phyloP scores from a whole-genome alignment of 306 rosid species.

The Argentina anserina region DNA sequence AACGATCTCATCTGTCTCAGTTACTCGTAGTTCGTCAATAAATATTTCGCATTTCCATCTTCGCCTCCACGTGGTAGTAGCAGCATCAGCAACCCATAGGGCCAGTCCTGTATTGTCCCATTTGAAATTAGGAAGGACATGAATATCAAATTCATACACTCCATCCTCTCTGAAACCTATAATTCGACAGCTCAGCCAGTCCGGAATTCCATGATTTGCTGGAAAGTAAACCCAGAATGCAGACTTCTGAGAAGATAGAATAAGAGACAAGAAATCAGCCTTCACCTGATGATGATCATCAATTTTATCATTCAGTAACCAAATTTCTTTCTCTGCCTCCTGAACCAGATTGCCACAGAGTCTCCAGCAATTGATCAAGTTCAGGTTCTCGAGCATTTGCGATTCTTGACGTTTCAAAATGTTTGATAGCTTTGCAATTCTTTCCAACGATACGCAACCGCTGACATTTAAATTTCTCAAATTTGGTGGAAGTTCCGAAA shows the following conservation, averaged over 20 bases:
- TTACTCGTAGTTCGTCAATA: neutral
- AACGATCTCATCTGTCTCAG: too few species aligned
- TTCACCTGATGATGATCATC: neutral
- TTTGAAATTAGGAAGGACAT: neutral
- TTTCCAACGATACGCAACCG: neutral
- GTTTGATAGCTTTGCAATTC: neutral
- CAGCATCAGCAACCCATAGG: neutral
- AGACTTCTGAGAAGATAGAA: neutral
- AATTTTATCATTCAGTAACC: too few species aligned
- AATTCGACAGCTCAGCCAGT: neutral
- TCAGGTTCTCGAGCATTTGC: neutral
- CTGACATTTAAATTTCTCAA: fast-evolving
- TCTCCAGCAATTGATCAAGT: neutral
- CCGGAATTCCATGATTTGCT: neutral
- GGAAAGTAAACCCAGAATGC: neutral
- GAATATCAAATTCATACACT: neutral
- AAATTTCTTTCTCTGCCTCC: neutral
- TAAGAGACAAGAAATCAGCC: neutral
- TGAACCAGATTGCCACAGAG: neutral
- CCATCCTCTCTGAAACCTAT: neutral
- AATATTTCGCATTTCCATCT: fast-evolving
- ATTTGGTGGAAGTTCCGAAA: neutral
- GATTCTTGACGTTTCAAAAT: neutral
- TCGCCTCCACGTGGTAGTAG: fast-evolving
- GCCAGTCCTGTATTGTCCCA: neutral